These are phyloP conservation scores for Angomonas ambiguus DNA, from an alignment of 208 protist species.

Conservation along the genomic window DNA sequence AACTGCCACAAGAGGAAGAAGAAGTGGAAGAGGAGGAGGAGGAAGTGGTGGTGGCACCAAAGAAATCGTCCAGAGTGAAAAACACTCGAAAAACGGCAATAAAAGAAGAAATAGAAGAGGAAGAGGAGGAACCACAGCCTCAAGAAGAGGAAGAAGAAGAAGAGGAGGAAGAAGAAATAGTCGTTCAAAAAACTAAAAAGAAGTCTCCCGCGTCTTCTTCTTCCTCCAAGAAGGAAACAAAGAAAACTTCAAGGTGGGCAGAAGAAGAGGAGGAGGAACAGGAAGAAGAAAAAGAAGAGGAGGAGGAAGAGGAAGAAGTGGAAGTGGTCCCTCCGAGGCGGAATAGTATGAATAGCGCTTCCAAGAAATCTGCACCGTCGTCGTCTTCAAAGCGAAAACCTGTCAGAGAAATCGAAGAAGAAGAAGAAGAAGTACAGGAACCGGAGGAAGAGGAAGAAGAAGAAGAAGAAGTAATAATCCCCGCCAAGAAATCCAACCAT, in stretches of 20 bases:
- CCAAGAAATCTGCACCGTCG: not conserved
- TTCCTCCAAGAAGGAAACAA: conserved; percentile 9
- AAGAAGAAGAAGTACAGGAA: conserved; percentile 14
- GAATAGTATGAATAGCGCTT: conserved; percentile 1
- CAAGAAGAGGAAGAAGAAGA: conserved; percentile 31
- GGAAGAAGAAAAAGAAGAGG: conserved; percentile 20
- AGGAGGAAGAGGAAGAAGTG: conserved; percentile 14
- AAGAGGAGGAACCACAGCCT: conserved; percentile 11
- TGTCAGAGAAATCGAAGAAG: conserved; percentile 12
- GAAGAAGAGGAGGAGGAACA: conserved; percentile 10
- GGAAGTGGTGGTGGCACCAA: conserved; percentile 5
- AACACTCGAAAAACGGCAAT: conserved; percentile 7
- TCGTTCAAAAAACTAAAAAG: conserved; percentile 12
- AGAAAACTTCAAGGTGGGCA: not conserved
- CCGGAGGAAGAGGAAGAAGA: conserved; percentile 20
- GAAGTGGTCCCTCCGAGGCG: conserved; percentile 14
- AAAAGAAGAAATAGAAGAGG: conserved; percentile 24
- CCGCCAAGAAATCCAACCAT: too few species aligned
- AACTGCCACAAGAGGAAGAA: conserved; percentile 12
- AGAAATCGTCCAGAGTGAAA: conserved; percentile 6
- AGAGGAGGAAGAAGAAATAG: conserved; percentile 22
- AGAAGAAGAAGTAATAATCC: not conserved
- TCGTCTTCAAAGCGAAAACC: conserved; percentile 14
- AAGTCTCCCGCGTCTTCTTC: conserved; percentile 21
- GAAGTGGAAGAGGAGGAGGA: not conserved